Base-by-base conservation (phyloP, 441 rosid genomes). In the Isatis lusitanica region DNA sequence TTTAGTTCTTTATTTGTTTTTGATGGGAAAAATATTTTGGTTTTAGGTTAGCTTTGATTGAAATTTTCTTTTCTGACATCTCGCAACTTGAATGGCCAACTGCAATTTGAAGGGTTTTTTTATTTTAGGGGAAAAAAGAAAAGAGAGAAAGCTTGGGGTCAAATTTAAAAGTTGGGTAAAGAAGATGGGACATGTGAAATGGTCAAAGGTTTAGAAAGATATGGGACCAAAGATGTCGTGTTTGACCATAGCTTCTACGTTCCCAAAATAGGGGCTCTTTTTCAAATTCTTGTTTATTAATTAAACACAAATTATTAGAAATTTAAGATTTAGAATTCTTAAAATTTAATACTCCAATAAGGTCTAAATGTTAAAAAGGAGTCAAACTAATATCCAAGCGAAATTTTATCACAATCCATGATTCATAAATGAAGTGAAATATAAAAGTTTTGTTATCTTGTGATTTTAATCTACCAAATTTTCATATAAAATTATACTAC, bases 201-300 rank as follows among this genome's bases (percentile, higher is more conserved):
- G 26, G 74, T 68, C 78, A 75, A 75, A 61, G 50, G 40, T 35
- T 46, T 33, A 15, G 24, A 60, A 60, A 31, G 56, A 40, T 75
- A 24, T 61, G 50, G 43, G 69, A 60, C 69, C 78, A 52, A 75
- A 43, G 53, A 12, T 67, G 63, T 68, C 78, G 64, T 68, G 21
- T 68, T 68, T 75, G 74, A 75, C 78, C 35, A 35, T 26, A 38
- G 11, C 30, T 55, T 47, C 30, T 50, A 21, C 46, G 59, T 9
- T 28, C 38, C 65, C 26, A n/a, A 31, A 53, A 53, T 21, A 26
- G 4, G 2, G 36, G 36, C 9, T 7, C 13, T 17, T 18, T 51
- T 36, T 7, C 31, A 39, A 39, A 55, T 21, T 62, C 2, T 4
- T 55, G 13, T 59, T 1, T 57, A 9, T 6, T 10, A 4, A 17